phyloP scores from a whole-genome alignment of 495 filamentous ascomycete species.

The Penicillium antarcticum region DNA sequence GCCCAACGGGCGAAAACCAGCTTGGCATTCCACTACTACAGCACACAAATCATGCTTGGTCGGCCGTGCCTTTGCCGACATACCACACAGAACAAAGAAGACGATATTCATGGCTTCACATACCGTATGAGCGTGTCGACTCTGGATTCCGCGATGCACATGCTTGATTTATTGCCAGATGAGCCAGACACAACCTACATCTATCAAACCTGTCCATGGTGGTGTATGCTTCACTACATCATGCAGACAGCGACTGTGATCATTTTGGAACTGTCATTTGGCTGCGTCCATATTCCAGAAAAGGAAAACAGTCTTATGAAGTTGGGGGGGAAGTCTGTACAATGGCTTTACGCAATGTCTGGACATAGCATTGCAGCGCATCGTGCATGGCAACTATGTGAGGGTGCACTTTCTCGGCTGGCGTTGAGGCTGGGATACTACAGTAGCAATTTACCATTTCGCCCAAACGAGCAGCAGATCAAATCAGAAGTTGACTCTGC shows the following conservation, averaged over 20 bases:
- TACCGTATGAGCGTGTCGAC: slow-evolving; percentile 51
- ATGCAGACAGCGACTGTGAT: slow-evolving; percentile 61
- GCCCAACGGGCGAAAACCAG: slow-evolving; percentile 29
- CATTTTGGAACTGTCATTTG: slow-evolving; percentile 59
- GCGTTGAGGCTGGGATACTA: slow-evolving; percentile 1
- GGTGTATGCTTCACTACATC: slow-evolving; percentile 60
- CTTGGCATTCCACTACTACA: slow-evolving; percentile 57
- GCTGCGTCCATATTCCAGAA: slow-evolving; percentile 49
- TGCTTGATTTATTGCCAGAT: slow-evolving; percentile 52
- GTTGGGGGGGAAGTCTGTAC: slow-evolving; percentile 51
- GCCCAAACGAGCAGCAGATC: slow-evolving; percentile 10
- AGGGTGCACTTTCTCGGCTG: slow-evolving; percentile 29
- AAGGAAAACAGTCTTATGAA: slow-evolving; percentile 43
- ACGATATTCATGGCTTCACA: slow-evolving; percentile 44
- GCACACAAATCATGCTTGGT: slow-evolving; percentile 53
- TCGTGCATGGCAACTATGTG: slow-evolving; percentile 55
- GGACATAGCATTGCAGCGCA: slow-evolving; percentile 47
- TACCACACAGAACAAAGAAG: slow-evolving; percentile 37
- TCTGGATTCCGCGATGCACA: slow-evolving; percentile 51
- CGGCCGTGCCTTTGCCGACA: slow-evolving; percentile 61
- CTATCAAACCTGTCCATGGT: slow-evolving; percentile 59
- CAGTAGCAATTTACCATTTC: slow-evolving; percentile 18
- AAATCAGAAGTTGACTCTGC: neutral
- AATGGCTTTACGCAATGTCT: slow-evolving; percentile 56
- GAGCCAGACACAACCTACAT: slow-evolving; percentile 40